These are phyloP conservation scores for Takashimella tepidaria DNA, from an alignment of 1,284 basidiomycete genomes.

Conservation along the genomic window DNA sequence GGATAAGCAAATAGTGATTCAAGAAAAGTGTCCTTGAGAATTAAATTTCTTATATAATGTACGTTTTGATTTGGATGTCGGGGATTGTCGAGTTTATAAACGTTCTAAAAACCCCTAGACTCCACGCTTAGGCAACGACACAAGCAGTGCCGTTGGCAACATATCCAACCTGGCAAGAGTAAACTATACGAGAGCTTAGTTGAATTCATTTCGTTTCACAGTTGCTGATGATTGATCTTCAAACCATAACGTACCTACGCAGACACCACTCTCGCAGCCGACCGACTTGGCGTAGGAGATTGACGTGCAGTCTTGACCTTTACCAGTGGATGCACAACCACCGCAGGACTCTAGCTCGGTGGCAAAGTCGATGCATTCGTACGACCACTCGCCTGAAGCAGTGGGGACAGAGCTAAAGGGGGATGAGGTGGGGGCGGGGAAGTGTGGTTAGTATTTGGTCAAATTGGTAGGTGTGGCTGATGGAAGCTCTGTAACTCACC, in stretches of 20 bases:
- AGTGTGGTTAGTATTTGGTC: conserved; percentile 3
- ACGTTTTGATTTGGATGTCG: too few relatives aligned
- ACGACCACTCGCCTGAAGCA: conserved; percentile 29
- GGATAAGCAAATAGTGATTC: too few relatives aligned
- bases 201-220: too few relatives aligned
- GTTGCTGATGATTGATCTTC: neutral
- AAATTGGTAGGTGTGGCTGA: too few relatives aligned
- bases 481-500: conserved; percentile 26
- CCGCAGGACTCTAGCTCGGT: conserved; percentile 56
- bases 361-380: conserved; percentile 48
- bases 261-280: conserved; percentile 59
- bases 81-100: too few relatives aligned
- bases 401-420: conserved; percentile 30
- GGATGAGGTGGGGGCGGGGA: neutral
- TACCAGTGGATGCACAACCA: conserved; percentile 60
- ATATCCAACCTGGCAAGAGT: conserved; percentile 59
- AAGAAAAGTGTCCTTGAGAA: too few relatives aligned
- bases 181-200: conserved; percentile 56
- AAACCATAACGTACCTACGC: conserved; percentile 54
- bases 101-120: too few relatives aligned
- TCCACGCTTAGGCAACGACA: conserved; percentile 51
- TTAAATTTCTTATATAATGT: too few relatives aligned
- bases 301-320: conserved; percentile 65
- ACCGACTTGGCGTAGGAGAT: conserved; percentile 63
- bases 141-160: conserved; percentile 56